Evolutionary conservation across 192 early-diverging fungal genomes (phyloP), one percentile per base, ranked within the genome.

Genomic region (Gonapodya sp.): DNA sequence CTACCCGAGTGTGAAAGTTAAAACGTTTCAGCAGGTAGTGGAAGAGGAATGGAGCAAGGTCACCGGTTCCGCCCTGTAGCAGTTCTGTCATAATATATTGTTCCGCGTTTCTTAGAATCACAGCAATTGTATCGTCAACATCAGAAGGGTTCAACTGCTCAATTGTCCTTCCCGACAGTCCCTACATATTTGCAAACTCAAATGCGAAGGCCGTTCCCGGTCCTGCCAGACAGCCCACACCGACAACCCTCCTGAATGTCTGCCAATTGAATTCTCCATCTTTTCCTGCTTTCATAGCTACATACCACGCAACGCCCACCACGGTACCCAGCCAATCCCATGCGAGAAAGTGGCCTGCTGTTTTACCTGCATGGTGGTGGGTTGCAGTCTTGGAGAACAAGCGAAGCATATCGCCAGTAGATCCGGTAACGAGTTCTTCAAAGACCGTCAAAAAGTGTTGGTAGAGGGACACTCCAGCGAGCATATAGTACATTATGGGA

Each of bases 271-370:
- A 24, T 24, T 8, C 24, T 64, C 46, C 46, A 64, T 24, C 46
- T 64, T 64, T 64, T 24, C 46, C 46, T 64, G 46, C 46, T n/a
- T n/a, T n/a, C 8, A 8, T 16, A 64, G 46, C 46, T 16, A 64
- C 24, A 24, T 64, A 64, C 75, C 75, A 77, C 75, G 30, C 75
- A 8, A 77, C 14, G 31, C 75, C 75, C 2, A 34, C 8, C 30
- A 34, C 75, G 31, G 34, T 14, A 16, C 75, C 75, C 8, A 77
- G 30, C 30, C 18, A 77, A 33, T 77, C 75, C 75, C 75, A 77
- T 34, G 75, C 75, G 8, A 77, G 75, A 34, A 77, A 77, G 75
- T 77, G 18, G 2, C 30, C 75, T 33, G 75, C 75, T 34, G 75
- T 34, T 34, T 77, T 77, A 8, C 8, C 75, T 2, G 75, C 30